These are phyloP conservation scores for Taphrina populina DNA, from an alignment of 1,139 yeast species.

Conservation along the genomic window DNA sequence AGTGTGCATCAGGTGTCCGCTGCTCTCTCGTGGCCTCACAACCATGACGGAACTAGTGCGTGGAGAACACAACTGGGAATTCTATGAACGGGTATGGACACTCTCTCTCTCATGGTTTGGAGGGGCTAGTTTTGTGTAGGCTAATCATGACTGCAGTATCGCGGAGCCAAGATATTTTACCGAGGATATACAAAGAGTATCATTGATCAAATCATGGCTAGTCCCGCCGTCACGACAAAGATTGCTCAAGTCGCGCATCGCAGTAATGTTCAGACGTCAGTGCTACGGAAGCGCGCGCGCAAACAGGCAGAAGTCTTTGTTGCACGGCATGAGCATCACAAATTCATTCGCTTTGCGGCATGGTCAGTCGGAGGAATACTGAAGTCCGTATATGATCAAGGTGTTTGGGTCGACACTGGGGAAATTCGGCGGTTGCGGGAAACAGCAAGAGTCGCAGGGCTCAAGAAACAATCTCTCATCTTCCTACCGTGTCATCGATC, in stretches of 20 bases:
- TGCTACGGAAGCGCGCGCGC: constrained; percentile 40
- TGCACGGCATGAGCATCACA: constrained; percentile 45
- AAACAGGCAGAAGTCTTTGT: constrained; percentile 45
- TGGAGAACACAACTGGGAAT: constrained; percentile 20
- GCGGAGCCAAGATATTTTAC: constrained; percentile 46
- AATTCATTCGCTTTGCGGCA: constrained; percentile 45
- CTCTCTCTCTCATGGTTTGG: too few relatives aligned
- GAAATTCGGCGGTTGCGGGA: constrained; percentile 45
- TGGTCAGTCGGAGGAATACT: constrained; percentile 48
- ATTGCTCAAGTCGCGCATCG: constrained; percentile 44
- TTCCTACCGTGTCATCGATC: constrained; percentile 59
- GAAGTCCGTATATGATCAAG: constrained; percentile 49
- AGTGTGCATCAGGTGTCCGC: too few relatives aligned
- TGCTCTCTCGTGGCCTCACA: too few relatives aligned
- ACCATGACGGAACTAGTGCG: constrained; percentile 21
- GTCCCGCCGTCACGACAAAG: constrained; percentile 43
- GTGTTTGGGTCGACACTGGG: constrained; percentile 47
- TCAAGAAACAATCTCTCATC: constrained; percentile 46
- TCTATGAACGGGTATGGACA: constrained; percentile 10
- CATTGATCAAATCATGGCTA: constrained; percentile 42
- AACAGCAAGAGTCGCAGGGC: constrained; percentile 46
- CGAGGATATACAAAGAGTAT: constrained; percentile 45
- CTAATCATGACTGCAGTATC: too few relatives aligned
- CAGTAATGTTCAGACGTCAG: constrained; percentile 43
- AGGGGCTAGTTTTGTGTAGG: too few relatives aligned